A percentile compares a stretch with the other conserved stretches of the same genome.
Evolutionary conservation across 2,329 filamentous ascomycete species (phyloP).

Genomic region (Paraphoma sp.): DNA sequence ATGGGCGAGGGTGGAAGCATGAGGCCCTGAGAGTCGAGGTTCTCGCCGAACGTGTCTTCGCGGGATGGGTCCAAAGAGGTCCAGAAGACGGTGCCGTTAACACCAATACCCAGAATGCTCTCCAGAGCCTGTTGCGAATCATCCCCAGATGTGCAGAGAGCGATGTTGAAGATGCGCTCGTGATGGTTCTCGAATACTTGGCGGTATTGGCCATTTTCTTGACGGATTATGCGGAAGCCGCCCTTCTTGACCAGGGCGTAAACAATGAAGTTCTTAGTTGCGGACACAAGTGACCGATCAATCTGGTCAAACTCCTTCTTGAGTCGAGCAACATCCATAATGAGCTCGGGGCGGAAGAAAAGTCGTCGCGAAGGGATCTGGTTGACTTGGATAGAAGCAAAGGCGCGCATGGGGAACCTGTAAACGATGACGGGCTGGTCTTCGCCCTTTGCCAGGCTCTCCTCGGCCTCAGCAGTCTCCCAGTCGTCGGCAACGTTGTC

Average conservation of each 20-base stretch:
- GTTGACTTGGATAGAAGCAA: slow-evolving; percentile 83
- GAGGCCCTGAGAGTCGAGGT: slow-evolving; percentile 85
- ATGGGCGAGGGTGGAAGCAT: slow-evolving; percentile 85
- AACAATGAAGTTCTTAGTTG: slow-evolving; percentile 88
- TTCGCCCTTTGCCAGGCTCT: slow-evolving; percentile 71
- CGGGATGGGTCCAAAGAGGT: slow-evolving; percentile 64
- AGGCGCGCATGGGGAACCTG: slow-evolving; percentile 96
- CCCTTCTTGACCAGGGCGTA: slow-evolving; percentile 95
- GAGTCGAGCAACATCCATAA: slow-evolving; percentile 90
- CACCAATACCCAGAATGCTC: slow-evolving; percentile 87
- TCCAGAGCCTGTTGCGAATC: slow-evolving; percentile 59
- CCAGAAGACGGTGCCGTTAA: slow-evolving; percentile 98
- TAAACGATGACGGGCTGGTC: slow-evolving; percentile 78
- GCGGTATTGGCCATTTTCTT: slow-evolving; percentile 90
- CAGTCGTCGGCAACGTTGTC: slow-evolving; percentile 79
- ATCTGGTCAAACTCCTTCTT: slow-evolving; percentile 99
- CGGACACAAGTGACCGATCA: slow-evolving; percentile 89
- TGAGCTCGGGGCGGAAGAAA: slow-evolving; percentile 75
- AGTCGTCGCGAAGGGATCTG: slow-evolving; percentile 62
- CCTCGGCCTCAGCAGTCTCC: slow-evolving; percentile 83
- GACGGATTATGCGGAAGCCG: slow-evolving; percentile 89
- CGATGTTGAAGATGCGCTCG: slow-evolving; percentile 94
- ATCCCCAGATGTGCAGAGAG: slow-evolving; percentile 73
- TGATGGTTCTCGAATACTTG: slow-evolving; percentile 90
- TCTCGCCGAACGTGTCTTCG: slow-evolving; percentile 71